Percentiles rank a stretch among this genome's conserved stretches.
phyloP scores from a whole-genome alignment of 441 rosid species.

The Biscutella auriculata region DNA sequence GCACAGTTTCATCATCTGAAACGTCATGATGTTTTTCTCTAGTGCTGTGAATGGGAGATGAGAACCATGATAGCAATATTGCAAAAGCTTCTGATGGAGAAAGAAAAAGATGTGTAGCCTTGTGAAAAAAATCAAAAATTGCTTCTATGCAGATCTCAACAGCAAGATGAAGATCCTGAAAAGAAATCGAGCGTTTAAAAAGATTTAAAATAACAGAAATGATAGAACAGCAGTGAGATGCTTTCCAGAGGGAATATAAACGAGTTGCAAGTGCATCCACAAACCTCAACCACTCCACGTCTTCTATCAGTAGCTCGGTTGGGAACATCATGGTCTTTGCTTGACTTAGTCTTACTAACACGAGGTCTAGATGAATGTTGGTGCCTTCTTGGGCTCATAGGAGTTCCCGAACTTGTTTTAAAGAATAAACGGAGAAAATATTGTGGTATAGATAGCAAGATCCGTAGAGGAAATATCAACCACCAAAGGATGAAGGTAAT shows the following conservation, averaged over 20 bases:
- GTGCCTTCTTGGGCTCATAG: conserved; percentile 29
- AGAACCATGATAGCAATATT: conserved; percentile 38
- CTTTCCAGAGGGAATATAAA: neutral
- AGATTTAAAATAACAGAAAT: neutral
- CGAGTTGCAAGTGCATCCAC: conserved; percentile 5
- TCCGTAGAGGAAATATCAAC: conserved; percentile 47
- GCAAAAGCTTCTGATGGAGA: conserved; percentile 57
- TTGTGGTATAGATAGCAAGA: conserved; percentile 43
- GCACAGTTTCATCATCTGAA: conserved; percentile 29
- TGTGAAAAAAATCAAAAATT: conserved; percentile 66
- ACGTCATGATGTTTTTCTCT: conserved; percentile 11
- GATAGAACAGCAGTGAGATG: neutral
- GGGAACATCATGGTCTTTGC: conserved; percentile 58
- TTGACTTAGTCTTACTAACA: conserved; percentile 31
- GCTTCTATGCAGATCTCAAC: conserved; percentile 82
- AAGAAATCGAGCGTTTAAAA: neutral
- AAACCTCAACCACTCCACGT: conserved; percentile 95
- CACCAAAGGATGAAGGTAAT: conserved; percentile 38
- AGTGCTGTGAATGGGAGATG: conserved; percentile 18
- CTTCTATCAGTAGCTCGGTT: conserved; percentile 75
- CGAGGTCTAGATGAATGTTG: conserved; percentile 27
- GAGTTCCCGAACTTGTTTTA: conserved; percentile 23
- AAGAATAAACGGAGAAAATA: conserved; percentile 31
- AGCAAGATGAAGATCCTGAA: conserved; percentile 88
- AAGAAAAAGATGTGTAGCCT: conserved; percentile 58